Evolutionary conservation across 306 rosid species (phyloP).

Genomic region (Echinosophora koreensis): DNA sequence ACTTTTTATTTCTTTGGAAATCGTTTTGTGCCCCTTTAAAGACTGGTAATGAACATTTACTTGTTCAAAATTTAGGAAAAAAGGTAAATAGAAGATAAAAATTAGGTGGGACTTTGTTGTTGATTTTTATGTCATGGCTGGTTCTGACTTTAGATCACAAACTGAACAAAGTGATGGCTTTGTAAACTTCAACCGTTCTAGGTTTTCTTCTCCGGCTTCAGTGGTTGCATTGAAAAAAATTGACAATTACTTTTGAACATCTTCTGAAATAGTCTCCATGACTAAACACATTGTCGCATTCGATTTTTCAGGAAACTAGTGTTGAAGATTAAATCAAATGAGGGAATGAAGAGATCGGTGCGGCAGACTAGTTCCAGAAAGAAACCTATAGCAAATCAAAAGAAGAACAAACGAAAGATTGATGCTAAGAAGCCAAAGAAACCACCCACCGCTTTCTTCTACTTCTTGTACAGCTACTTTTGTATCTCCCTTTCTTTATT

Average conservation of each 20-base stretch:
- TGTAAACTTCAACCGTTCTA: constrained; percentile 17
- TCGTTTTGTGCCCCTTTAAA: background rate
- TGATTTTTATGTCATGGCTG: background rate
- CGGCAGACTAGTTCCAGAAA: constrained; percentile 49
- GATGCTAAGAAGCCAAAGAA: constrained; percentile 92
- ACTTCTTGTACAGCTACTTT: constrained; percentile 69
- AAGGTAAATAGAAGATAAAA: constrained; percentile 2
- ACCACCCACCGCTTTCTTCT: constrained; percentile 99
- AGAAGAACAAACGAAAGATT: constrained; percentile 63
- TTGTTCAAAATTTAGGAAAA: background rate
- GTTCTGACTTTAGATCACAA: constrained; percentile 3
- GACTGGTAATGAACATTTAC: background rate
- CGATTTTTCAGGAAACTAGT: constrained; percentile 63
- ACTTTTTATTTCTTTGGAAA: background rate
- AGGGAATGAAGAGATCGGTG: constrained; percentile 50
- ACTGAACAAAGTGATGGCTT: background rate
- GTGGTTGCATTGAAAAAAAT: background rate
- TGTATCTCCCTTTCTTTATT: constrained; percentile 12
- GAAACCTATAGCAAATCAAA: constrained; percentile 65
- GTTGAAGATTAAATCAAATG: constrained; percentile 61
- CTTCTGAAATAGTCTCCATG: constrained; percentile 29
- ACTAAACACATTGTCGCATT: constrained; percentile 28
- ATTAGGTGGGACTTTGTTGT: constrained; percentile 16
- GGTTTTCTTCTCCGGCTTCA: constrained; percentile 11
- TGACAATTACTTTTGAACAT: background rate